Base-by-base conservation (phyloP, 2,329 filamentous ascomycete species). In the Trichoderma guizhouense region DNA sequence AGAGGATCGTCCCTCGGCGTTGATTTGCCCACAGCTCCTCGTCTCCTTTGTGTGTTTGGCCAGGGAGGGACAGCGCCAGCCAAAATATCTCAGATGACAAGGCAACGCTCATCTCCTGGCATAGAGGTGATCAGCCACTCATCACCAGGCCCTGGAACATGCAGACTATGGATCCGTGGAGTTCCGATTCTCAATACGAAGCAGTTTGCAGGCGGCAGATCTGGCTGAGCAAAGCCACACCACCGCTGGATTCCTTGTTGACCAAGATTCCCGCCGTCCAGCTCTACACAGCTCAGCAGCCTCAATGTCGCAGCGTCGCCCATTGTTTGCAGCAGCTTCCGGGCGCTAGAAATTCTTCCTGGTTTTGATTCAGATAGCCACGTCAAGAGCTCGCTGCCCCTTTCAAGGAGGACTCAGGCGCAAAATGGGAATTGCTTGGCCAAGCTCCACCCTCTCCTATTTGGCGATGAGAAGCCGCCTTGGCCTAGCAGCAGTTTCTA, bases 91-190 rank as follows among this genome's bases (percentile, higher is more conserved):
- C 65, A 60, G 65, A 68, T 68, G 65, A 69, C 74, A 53, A 75
- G 71, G 65, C 71, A 34, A 47, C 47, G 66, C 68, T 75, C 77
- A 76, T 78, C 76, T 77, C 74, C 73, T 62, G 61, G 65, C 53
- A 71, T 73, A 71, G 63, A 65, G 53, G 36, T 39, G 53, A 71
- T 72, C 65, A 58, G 62, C 70, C 72, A 72, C 73, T 62, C 57
- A 69, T 62, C 57, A 47, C 66, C 57, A n/a, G 66, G 24, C 28
- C 26, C 66, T n/a, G 28, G 66, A 51, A 14, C 66, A 36, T 69
- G 57, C 30, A 51, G 39, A 30, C 21, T 14, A 51, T 36, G 66
- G 66, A 24, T 39, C 66, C 66, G 26, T 69, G 57, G 36, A 61
- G 51, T 51, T 43, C 34, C 57, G 55, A 43, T 69, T 36, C 65